Evolutionary conservation across 768 basidiomycete species (phyloP).

Genomic region (Lactifluus volemus): DNA sequence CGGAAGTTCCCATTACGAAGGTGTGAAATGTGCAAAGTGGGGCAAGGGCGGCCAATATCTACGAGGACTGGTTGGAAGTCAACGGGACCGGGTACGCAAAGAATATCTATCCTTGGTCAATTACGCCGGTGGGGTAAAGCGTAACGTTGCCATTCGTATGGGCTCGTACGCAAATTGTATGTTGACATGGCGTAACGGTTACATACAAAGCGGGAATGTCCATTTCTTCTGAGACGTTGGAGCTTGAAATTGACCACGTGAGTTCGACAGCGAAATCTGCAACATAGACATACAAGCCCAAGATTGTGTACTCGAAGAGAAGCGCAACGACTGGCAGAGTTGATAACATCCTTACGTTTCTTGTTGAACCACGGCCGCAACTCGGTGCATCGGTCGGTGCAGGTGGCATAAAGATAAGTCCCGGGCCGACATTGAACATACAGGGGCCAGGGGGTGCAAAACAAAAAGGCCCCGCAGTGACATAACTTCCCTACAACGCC

Average conservation of each 20-base stretch:
- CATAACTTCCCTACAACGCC: not conserved
- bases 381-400: not conserved
- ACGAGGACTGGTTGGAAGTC: constrained; percentile 1
- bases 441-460: not conserved
- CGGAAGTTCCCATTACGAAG: constrained; percentile 9
- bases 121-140: constrained; percentile 2
- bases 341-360: not conserved
- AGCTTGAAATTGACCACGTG: not conserved
- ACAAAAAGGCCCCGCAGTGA: not conserved
- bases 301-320: not conserved
- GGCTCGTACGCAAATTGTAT: not conserved
- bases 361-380: not conserved
- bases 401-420: not conserved
- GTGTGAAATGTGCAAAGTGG: constrained; percentile 1
- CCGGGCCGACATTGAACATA: not conserved
- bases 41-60: constrained; percentile 1
- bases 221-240: not conserved
- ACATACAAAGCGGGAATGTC: not conserved
- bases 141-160: not conserved
- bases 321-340: not conserved
- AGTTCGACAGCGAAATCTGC: not conserved
- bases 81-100: not conserved
- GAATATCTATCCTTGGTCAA: not conserved
- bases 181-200: constrained; percentile 2
- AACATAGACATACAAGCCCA: not conserved